Base-by-base conservation (phyloP, 169 alveolate species). In the Eimeria tenella region DNA sequence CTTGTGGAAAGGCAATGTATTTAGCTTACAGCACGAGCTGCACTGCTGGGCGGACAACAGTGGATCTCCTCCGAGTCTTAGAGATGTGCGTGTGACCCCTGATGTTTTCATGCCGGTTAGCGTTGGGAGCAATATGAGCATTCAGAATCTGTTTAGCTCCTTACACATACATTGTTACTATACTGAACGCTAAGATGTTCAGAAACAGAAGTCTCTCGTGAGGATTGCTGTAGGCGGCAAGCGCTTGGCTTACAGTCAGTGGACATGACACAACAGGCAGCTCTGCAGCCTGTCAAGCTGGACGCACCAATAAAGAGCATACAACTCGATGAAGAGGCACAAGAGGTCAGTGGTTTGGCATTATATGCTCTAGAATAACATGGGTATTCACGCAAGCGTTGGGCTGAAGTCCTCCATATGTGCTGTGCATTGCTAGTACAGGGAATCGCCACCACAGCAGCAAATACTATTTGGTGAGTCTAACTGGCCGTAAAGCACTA, bases 381-480 rank as follows among this genome's bases (percentile, higher is more conserved):
- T 4, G 11, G 81, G 0, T 6, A 70, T 31, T 19, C 15, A 11
- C 50, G 50, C 50, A 21, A 25, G 81, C 15, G 11, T 31, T 19
- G 31, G 13, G 31, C 15, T 19, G 5, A 70, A 31, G 2, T 31
- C 42, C 2, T 31, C 42, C 42, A 31, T 31, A 70, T 11, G 81
- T 4, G 81, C 21, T n/a, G 50, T 68, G 3, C 52, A 19, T 25
- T 62, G n/a, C 74, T 25, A 71, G 7, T 56, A 50, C 90, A 90
- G 94, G 90, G 82, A 58, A 82, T 90, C 60, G 94, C 86, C 23
- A 58, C 94, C 5, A 90, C 84, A 11, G 73, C 94, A 42, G 82
- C 89, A 50, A 90, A 90, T 62, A 90, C 94, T 23, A 90, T 90
- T 52, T 90, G 94, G 94, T 90, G 71, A 53, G 94, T 8, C 56